Conservation (phyloP, 768 basidiomycete species). For the Boletus insuetus region DNA sequence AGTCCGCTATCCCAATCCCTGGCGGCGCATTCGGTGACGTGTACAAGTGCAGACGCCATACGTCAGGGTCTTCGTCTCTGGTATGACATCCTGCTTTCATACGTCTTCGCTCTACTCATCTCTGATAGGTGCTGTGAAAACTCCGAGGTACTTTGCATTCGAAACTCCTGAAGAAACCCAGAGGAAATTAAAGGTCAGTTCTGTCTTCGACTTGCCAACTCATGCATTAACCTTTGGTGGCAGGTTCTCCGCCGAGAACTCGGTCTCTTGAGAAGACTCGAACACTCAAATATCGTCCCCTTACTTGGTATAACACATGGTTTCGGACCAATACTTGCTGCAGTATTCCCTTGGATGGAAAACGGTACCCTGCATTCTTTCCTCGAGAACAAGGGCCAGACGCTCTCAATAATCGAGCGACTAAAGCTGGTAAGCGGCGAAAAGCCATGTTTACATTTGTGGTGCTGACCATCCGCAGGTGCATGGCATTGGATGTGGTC, state of each 20-base stretch:
- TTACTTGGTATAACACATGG: neutral
- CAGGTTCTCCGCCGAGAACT: neutral
- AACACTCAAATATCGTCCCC: neutral
- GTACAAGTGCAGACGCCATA: neutral
- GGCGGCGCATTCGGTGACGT: conserved; percentile 2
- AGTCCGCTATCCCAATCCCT: neutral
- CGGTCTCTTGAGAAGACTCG: neutral
- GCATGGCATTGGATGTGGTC: neutral
- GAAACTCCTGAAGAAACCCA: neutral
- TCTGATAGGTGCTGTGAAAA: neutral
- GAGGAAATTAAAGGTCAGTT: neutral
- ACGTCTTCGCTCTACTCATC: neutral
- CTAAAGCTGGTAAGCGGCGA: neutral
- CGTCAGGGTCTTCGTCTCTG: neutral
- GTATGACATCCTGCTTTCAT: neutral
- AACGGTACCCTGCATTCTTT: neutral
- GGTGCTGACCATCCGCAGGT: neutral
- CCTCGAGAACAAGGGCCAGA: neutral
- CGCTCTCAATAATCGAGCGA: neutral
- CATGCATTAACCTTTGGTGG: too few relatives aligned
- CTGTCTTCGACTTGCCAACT: neutral
- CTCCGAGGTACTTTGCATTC: neutral
- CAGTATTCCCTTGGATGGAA: neutral
- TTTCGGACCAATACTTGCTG: neutral
- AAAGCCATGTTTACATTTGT: neutral